Conservation (phyloP, 2,329 filamentous ascomycete genomes). For the Paecilomyces dactylethromorphus region DNA sequence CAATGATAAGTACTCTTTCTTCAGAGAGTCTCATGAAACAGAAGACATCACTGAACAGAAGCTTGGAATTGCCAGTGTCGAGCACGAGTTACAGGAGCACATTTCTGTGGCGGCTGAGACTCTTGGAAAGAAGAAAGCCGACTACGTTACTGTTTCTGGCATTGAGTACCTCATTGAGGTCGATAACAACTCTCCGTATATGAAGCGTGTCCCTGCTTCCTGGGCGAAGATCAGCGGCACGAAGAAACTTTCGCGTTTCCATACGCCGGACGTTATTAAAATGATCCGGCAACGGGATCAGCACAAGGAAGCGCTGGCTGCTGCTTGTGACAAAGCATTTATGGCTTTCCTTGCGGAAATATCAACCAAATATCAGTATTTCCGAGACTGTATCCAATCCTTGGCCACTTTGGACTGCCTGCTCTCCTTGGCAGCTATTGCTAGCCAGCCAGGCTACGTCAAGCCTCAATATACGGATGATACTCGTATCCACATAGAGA, state of each 20-base stretch:
- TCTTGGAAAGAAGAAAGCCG: conserved; percentile 64
- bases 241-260: conserved; percentile 85
- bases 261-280: conserved; percentile 82
- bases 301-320: conserved; percentile 86
- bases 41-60: conserved; percentile 87
- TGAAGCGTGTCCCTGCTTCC: conserved; percentile 84
- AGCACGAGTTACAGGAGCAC: conserved; percentile 79
- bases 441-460: conserved; percentile 77
- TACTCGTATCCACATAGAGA: conserved; percentile 62
- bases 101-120: conserved; percentile 63
- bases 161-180: conserved; percentile 96
- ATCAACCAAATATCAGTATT: conserved; percentile 74
- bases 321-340: conserved; percentile 84
- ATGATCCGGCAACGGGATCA: conserved; percentile 85
- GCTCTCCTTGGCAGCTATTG: conserved; percentile 76
- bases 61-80: conserved; percentile 81
- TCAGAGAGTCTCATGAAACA: conserved; percentile 78
- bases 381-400: conserved; percentile 80
- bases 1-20: conserved; percentile 93
- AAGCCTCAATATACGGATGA: conserved; percentile 65
- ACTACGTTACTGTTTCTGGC: conserved; percentile 77
- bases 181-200: conserved; percentile 60
- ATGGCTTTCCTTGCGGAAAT: conserved; percentile 64
- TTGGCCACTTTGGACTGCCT: conserved; percentile 87
- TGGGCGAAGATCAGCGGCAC: conserved; percentile 95